Base-by-base conservation (phyloP, 306 rosid genomes). In the Sicyos edulis region DNA sequence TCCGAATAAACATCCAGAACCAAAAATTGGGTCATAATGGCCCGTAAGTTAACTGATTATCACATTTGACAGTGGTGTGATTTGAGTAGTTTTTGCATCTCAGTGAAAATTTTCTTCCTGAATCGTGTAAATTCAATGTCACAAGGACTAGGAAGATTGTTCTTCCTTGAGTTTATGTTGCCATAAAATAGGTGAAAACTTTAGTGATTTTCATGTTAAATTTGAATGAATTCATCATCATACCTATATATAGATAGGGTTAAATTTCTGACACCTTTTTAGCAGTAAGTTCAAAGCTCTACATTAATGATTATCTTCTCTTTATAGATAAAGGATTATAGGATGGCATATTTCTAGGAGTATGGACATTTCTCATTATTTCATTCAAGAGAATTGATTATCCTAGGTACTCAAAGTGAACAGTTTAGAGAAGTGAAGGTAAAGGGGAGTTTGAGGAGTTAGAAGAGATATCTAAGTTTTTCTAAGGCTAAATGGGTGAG, bases 241-340 rank as follows among this genome's bases (percentile, higher is more conserved):
- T 14, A 61, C 67, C 47, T 8, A 63, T 34, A 37, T 8, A 63
- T 34, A 37, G 5, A n/a, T 42, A 40, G 70, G 26, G 6, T 40
- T 63, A 34, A 37, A 40, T 7, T 63, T 37, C 19, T 63, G 52
- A 37, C 70, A 63, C 0, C 16, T 63, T 63, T 42, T 37, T 16
- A 16, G 70, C 50, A n/a, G 70, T n/a, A 62, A 60, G 66, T 29
- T 60, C 14, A 40, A 29, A 60, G 45, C 64, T 29, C 26, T 59
- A 29, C 47, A 32, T 60, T 29, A 24, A 60, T n/a, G 16, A 6
- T 60, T 14, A 32, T 29, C 44, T 60, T 60, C 7, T 60, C 37
- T 22, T 60, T 60, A 26, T 60, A 40, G 20, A 60, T 60, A 26
- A 13, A 12, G 29, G 42, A 58, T 13, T 24, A 26, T 37, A 60